Evolutionary conservation across 2,329 filamentous ascomycete species (phyloP), one percentile per base, ranked within the genome.

Genomic region (Exophiala lecanii-corni): DNA sequence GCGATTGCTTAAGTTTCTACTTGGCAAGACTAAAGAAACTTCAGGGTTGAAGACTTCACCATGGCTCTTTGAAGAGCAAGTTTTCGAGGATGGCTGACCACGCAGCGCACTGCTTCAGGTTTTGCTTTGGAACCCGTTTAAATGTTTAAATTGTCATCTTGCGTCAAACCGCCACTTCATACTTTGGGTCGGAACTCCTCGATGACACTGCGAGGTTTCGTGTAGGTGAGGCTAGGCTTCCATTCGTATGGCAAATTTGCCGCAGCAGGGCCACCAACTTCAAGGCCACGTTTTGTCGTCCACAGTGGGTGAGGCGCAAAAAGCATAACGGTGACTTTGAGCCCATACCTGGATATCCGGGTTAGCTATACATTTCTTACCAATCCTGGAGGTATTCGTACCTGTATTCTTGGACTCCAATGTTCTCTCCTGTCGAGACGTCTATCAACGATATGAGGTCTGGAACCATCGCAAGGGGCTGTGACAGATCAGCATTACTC

Each of bases 261-360:
- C 4, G 68, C 66, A 13, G 59, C 65, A 0, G 72, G 72, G 0
- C 73, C 73, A 23, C 72, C 73, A 53, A 75, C 66, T 41, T 71
- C 65, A 41, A 75, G 49, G 1, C 73, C 75, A 16, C 62, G 56
- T 12, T 26, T 12, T 26, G 68, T 64, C 0, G 69, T 75, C 74
- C 75, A 79, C 26, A 79, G 72, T 4, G 80, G 59, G 43, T 81
- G 77, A 0, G 77, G 77, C 1, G 77, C 76, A 2, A 74, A 68
- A 2, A 71, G 71, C 10, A 77, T 52, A 1, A 76, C 72, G 23
- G 57, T 69, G 0, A 76, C 73, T 36, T 47, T 61, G 4, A 76
- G 51, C 0, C 74, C 74, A 39, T 75, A 77, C 9, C 43, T 15
- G 61, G 59, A 23, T 34, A 16, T 31, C 6, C 18, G 2, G 2